Base-by-base conservation (phyloP, 176 grass and related monocot species). In the Triticum turgidum region DNA sequence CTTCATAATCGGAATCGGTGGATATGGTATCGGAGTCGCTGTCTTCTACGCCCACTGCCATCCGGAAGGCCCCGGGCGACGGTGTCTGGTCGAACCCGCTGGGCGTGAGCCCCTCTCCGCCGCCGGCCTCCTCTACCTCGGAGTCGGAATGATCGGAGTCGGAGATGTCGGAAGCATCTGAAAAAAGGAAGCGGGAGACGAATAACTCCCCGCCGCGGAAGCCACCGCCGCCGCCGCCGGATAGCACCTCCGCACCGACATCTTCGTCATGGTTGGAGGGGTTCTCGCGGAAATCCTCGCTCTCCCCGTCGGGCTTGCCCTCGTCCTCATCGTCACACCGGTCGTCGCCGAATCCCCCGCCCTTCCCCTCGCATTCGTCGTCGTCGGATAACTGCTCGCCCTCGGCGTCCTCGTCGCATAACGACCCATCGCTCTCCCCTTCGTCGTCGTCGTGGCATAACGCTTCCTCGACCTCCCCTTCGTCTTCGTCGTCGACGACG, bases 81-180 rank as follows among this genome's bases (percentile, higher is more conserved):
- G 66, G 66, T 32, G 29, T 32, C 14, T 13, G 34, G 6, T 74
- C 45, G 45, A 59, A 25, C 22, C 68, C 32, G 63, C 30, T 22
- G 62, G 66, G 9, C 38, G 9, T 32, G 51, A 33, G 2, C 37
- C 66, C 62, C 3, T 8, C 62, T 8, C 45, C 49, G 78, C 64
- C 78, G 4, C 52, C 80, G 4, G 42, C 78, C 4, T 86, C 83
- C 21, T 80, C 80, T 62, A 75, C 85, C 38, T 87, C 88, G 0
- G 4, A 7, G 29, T 30, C 42, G n/a, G 71, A 49, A 41, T 0
- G 56, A 21, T 59, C 51, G 51, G 79, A 25, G 21, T 38, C 20
- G 4, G 51, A 73, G 69, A 62, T 25, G 22, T 45, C 52, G 3
- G 71, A 61, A 54, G 18, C 61, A 22, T 61, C 58, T 65, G 5